Evolutionary conservation across 2,329 filamentous ascomycete genomes (phyloP), one percentile per base, ranked within the genome.

Genomic region (Bipolaris gigantea): DNA sequence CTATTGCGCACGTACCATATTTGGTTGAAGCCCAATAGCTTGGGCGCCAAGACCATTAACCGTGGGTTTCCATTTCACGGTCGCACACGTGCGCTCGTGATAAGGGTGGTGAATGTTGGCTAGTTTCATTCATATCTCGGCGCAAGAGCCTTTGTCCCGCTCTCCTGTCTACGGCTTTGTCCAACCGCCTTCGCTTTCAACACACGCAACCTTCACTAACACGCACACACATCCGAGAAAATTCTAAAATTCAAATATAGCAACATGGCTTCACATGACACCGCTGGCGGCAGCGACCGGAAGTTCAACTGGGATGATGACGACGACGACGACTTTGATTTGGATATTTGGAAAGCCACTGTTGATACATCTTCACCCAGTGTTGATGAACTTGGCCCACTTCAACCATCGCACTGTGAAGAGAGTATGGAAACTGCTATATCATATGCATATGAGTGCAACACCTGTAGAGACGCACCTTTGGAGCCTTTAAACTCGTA

Each of bases 301-400:
- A 47, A 30, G 18, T 55, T 50, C 48, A 57, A 57, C 19, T 68
- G 65, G 65, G 55, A 62, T 15, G 61, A 68, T 21, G 62, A 69
- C n/a, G 65, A 66, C 4, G 57, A 65, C 1, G 64, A 67, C 30
- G 55, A 64, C 23, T 67, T 65, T 35, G 50, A 60, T 8, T 30
- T 57, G 9, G 48, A 55, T 7, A 23, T 45, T 18, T 64, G 58
- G 54, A 56, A 55, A 43, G 55, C 58, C 25, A 57, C 51, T n/a
- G 48, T 47, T 35, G 62, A 63, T 36, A 55, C 48, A 16, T 60
- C 58, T 7, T 50, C 56, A 9, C 57, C 60, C 1, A 50, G 38
- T 7, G n/a, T 40, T 2, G 38, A 30, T 1, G 53, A 61, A 2
- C 32, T 60, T 2, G 51, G 54, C 10, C 55, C 60, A 1, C 49